A percentile compares a stretch with the other conserved stretches of the same genome.
phyloP scores from a whole-genome alignment of 768 basidiomycete genomes.

The Amanita jacksonii region DNA sequence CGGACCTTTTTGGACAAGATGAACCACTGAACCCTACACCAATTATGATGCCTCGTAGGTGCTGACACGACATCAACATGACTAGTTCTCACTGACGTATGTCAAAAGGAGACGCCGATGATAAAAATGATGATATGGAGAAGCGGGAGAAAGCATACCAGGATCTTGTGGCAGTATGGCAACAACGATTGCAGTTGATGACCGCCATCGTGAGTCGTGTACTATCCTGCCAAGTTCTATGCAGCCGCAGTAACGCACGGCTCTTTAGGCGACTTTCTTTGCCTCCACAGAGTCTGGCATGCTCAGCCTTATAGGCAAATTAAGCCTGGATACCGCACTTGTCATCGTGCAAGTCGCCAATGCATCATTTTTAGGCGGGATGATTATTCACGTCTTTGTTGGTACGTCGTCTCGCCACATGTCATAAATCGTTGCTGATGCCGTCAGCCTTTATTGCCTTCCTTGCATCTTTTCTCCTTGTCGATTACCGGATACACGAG shows the following conservation, averaged over 20 bases:
- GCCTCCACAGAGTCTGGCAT: constrained; percentile 3
- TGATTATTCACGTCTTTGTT: constrained; percentile 5
- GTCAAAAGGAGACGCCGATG: background rate
- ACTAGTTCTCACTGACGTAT: background rate
- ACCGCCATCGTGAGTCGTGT: background rate
- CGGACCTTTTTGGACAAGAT: background rate
- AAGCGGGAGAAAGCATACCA: constrained; percentile 3
- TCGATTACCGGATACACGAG: constrained; percentile 7
- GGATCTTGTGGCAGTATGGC: constrained; percentile 4
- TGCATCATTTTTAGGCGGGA: constrained; percentile 1
- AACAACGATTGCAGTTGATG: constrained; percentile 3
- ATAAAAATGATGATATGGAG: background rate
- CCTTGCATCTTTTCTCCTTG: constrained; percentile 2
- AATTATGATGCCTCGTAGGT: background rate
- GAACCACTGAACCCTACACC: background rate
- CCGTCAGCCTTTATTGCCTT: constrained; percentile 1
- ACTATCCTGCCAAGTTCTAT: background rate
- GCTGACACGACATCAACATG: no score
- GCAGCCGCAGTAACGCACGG: background rate
- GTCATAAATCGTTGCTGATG: background rate
- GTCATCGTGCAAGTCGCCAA: background rate
- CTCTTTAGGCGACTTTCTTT: constrained; percentile 4
- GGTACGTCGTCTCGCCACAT: background rate
- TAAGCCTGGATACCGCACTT: background rate
- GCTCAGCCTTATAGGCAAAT: background rate